These are phyloP conservation scores for Euryodendron excelsum DNA, from an alignment of 148 eudicot species.

Conservation along the genomic window DNA sequence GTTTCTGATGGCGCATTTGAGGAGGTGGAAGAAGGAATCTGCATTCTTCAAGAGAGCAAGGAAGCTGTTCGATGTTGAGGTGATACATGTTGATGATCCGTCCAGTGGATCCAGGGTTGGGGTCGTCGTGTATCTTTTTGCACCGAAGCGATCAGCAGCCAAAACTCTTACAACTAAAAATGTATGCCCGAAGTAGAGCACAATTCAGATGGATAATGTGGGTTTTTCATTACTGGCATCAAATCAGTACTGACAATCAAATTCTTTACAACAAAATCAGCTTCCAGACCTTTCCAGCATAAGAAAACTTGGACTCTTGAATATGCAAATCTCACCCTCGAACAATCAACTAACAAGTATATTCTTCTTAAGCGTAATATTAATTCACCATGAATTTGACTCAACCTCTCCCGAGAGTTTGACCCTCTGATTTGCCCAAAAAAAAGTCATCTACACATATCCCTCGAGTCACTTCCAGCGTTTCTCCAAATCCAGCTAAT, in stretches of 20 bases:
- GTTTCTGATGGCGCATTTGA: slow-evolving; percentile 81
- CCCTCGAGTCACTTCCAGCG: no score
- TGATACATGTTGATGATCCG: slow-evolving; percentile 51
- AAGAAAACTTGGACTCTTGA: not conserved
- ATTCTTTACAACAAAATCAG: not conserved
- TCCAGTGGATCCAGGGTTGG: slow-evolving; percentile 54
- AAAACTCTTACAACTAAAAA: no score
- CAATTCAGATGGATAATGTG: no score
- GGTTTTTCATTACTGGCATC: not conserved
- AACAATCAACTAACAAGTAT: not conserved
- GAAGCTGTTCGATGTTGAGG: slow-evolving; percentile 53
- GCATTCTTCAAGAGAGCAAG: slow-evolving; percentile 70
- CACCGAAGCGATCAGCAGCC: no score
- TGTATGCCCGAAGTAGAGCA: no score
- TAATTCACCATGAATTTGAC: no score
- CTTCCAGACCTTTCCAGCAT: not conserved
- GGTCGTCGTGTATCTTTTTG: slow-evolving; percentile 60
- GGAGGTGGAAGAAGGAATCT: slow-evolving; percentile 88
- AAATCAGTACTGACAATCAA: not conserved
- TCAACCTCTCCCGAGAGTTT: no score
- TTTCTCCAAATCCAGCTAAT: no score
- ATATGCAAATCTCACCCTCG: not conserved
- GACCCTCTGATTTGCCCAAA: no score
- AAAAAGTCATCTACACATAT: not conserved
- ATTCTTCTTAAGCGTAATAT: not conserved